Evolutionary conservation across 345 rosid genomes (phyloP).

Genomic region (Syzygium grande): DNA sequence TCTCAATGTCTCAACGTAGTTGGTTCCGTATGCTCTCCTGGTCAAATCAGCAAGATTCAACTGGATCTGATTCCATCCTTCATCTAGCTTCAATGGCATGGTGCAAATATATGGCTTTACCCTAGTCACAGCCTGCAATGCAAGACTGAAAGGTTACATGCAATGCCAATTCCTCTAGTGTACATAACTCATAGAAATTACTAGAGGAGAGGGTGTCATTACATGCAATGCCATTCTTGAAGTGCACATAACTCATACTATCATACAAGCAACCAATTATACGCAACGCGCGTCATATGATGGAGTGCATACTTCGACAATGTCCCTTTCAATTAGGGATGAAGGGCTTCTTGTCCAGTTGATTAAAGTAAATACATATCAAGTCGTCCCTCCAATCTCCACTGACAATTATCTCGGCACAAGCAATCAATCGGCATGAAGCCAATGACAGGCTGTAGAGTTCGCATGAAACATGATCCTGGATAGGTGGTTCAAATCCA

Average conservation of each 20-base stretch:
- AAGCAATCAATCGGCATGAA: background rate
- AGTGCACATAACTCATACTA: background rate
- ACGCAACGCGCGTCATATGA: background rate
- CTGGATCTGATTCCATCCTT: conserved; percentile 97
- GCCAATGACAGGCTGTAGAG: background rate
- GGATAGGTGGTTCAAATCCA: background rate
- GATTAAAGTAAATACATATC: background rate
- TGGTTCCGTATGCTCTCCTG: conserved; percentile 90
- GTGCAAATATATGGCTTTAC: conserved; percentile 94
- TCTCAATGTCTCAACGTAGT: conserved; percentile 88
- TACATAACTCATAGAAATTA: background rate
- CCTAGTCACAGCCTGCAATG: conserved; percentile 67
- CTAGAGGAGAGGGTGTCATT: background rate
- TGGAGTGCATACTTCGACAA: background rate
- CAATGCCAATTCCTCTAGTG: background rate
- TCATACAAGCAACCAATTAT: background rate
- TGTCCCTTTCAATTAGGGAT: background rate
- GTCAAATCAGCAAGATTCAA: conserved; percentile 87
- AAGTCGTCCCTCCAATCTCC: background rate
- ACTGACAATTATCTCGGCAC: background rate
- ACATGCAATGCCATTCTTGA: background rate
- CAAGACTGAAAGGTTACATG: background rate
- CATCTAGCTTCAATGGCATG: conserved; percentile 91
- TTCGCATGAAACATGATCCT: background rate
- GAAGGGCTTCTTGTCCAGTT: background rate